Evolutionary conservation across 176 grass and related monocot genomes (phyloP), one percentile per base, ranked within the genome.

Genomic region (Oropetium thomaeum): DNA sequence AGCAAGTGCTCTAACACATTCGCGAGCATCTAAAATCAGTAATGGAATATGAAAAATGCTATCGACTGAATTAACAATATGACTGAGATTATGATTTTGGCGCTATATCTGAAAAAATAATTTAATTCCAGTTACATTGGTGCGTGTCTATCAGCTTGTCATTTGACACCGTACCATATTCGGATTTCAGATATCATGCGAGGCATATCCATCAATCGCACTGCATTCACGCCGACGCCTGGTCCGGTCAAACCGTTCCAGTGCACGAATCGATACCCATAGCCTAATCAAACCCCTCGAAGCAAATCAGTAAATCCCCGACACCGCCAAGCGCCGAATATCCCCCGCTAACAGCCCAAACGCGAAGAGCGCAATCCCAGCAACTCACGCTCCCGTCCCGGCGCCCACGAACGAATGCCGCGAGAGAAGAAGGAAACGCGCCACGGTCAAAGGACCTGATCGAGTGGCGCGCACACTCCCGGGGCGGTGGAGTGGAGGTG

Each of bases 401-500:
- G 23, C 25, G n/a, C 32, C 13, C 30, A 45, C 29, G 13, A 6
- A 32, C 37, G 7, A 45, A 37, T 16, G 22, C 8, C 44, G 17
- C 8, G 55, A 34, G 31, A 25, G 42, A 61, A 28, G 28, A 31
- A 3, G 45, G 2, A 44, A 25, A 7, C 29, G 58, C 55, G 4
- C 47, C 16, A 13, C 42, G 64, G 65, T 81, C 57, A 33, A 58
- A 86, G 43, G 41, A 70, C 42, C 27, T 48, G 41, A 39, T 12
- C 31, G 64, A 2, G 76, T 1, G 69, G 43, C 1, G 9, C n/a
- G 63, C 26, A 23, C 22, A 62, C 85, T 82, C 73, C 85, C 79
- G 73, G 40, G 40, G 37, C 31, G 29, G 19, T 28, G 59, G 23
- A 5, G 29, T 14, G 20, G 26, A 40, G 17, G 71, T 54, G 49